phyloP scores from a whole-genome alignment of 495 filamentous ascomycete species.

The Letharia columbiana region DNA sequence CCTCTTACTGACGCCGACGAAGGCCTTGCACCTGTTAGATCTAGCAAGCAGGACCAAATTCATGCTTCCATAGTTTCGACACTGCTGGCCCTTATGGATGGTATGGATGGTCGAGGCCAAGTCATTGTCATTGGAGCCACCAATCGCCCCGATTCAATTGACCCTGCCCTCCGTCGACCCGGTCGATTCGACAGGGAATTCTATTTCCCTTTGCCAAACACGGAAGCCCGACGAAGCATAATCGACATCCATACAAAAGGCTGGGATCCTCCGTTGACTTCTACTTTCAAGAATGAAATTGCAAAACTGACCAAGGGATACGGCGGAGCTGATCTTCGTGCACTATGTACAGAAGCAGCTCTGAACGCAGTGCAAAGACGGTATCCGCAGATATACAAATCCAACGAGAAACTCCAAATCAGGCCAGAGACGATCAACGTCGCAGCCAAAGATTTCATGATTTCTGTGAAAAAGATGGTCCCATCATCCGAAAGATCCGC shows the following conservation, averaged over 20 bases:
- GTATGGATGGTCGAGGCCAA: conserved; percentile 96
- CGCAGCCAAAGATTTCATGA: conserved; percentile 88
- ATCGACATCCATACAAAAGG: conserved; percentile 92
- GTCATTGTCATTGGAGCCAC: conserved; percentile 98
- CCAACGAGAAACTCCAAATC: conserved; percentile 81
- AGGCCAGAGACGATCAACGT: conserved; percentile 76
- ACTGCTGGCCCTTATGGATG: conserved; percentile 91
- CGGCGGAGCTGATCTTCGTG: conserved; percentile 87
- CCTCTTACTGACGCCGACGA: conserved; percentile 23
- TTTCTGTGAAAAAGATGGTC: conserved; percentile 89
- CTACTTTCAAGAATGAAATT: conserved; percentile 70
- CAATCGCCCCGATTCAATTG: conserved; percentile 95
- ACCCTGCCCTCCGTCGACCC: conserved; percentile 92
- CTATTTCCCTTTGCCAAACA: conserved; percentile 86
- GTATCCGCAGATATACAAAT: conserved; percentile 92
- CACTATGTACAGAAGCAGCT: conserved; percentile 94
- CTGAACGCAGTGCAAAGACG: conserved; percentile 94
- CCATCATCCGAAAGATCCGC: conserved; percentile 87
- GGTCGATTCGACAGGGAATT: conserved; percentile 97
- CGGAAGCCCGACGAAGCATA: conserved; percentile 69
- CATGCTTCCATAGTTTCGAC: conserved; percentile 98
- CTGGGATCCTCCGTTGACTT: conserved; percentile 72
- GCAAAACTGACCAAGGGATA: conserved; percentile 90
- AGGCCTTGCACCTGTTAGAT: conserved; percentile 83
- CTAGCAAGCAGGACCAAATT: conserved; percentile 96